These are phyloP conservation scores for Candida easanensis DNA, from an alignment of 805 yeast species.

Conservation along the genomic window DNA sequence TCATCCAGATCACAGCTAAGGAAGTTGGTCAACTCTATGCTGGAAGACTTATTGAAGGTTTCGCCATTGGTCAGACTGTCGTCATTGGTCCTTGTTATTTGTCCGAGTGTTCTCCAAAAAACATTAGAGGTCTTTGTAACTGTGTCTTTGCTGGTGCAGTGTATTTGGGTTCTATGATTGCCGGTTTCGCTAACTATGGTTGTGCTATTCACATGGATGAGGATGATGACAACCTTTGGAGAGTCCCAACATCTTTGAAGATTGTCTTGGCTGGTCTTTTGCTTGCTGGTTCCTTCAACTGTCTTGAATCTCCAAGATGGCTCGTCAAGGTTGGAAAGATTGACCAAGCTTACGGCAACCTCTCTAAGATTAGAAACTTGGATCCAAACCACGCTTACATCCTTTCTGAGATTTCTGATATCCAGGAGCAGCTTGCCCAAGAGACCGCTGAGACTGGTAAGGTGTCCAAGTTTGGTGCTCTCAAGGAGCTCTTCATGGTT, in stretches of 20 bases:
- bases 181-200: conserved; percentile 50
- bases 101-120: conserved; percentile 51
- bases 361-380: conserved; percentile 42
- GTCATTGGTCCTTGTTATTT: conserved; percentile 55
- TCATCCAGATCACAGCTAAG: conserved; percentile 46
- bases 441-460: conserved; percentile 24
- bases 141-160: conserved; percentile 58
- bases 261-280: conserved; percentile 41
- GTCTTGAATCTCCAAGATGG: conserved; percentile 16
- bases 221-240: conserved; percentile 44
- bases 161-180: conserved; percentile 49
- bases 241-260: conserved; percentile 47
- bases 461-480: conserved; percentile 23
- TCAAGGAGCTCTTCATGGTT: conserved; percentile 36
- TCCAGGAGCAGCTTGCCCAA: conserved; percentile 42
- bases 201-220: conserved; percentile 42
- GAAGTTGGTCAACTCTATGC: conserved; percentile 50
- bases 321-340: conserved; percentile 7
- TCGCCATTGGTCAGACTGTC: conserved; percentile 55
- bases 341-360: conserved; percentile 22
- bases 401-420: conserved; percentile 47
- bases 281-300: conserved; percentile 7
- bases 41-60: conserved; percentile 54
- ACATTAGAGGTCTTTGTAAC: conserved; percentile 49
- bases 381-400: conserved; percentile 48